A percentile compares a stretch with the other conserved stretches of the same genome.
phyloP scores from a whole-genome alignment of 441 rosid species.

The Kokia cookei region DNA sequence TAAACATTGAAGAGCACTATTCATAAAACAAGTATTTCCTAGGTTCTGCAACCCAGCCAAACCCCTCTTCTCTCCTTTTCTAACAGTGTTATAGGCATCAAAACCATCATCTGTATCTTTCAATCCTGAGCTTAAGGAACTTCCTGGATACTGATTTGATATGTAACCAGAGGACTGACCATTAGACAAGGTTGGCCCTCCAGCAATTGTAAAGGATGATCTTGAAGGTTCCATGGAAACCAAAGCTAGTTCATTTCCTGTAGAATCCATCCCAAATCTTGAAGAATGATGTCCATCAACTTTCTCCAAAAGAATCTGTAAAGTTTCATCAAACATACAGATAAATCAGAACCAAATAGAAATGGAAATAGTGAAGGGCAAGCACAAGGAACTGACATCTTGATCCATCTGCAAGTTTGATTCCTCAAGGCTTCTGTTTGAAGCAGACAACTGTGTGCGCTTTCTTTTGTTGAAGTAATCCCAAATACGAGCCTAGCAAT shows the following conservation, averaged over 20 bases:
- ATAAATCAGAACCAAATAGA: slow-evolving; percentile 1
- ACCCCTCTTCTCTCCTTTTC: slow-evolving; percentile 56
- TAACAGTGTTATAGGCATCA: slow-evolving; percentile 25
- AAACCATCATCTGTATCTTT: slow-evolving; percentile 29
- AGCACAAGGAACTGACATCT: slow-evolving; percentile 40
- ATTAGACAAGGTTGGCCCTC: slow-evolving; percentile 42
- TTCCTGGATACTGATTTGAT: slow-evolving; percentile 36
- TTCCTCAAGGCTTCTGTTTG: slow-evolving; percentile 50
- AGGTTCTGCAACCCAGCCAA: slow-evolving; percentile 62
- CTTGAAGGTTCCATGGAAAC: slow-evolving; percentile 65
- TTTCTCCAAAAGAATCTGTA: slow-evolving; percentile 55
- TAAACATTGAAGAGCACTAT: slow-evolving; percentile 62
- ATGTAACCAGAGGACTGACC: slow-evolving; percentile 37
- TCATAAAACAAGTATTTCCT: slow-evolving; percentile 75
- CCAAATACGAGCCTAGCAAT: slow-evolving; percentile 54
- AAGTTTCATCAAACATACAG: slow-evolving; percentile 1
- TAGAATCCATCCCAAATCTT: slow-evolving; percentile 33
- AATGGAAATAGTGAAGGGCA: not conserved
- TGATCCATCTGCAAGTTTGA: slow-evolving; percentile 69
- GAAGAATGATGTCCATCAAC: slow-evolving; percentile 35
- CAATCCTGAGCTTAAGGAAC: slow-evolving; percentile 24
- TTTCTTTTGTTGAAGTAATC: slow-evolving; percentile 54
- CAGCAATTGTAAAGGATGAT: slow-evolving; percentile 45
- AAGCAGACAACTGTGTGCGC: slow-evolving; percentile 28
- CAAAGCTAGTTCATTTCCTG: slow-evolving; percentile 57